phyloP scores from a whole-genome alignment of 148 eudicot species.

The Linanthus parryae region DNA sequence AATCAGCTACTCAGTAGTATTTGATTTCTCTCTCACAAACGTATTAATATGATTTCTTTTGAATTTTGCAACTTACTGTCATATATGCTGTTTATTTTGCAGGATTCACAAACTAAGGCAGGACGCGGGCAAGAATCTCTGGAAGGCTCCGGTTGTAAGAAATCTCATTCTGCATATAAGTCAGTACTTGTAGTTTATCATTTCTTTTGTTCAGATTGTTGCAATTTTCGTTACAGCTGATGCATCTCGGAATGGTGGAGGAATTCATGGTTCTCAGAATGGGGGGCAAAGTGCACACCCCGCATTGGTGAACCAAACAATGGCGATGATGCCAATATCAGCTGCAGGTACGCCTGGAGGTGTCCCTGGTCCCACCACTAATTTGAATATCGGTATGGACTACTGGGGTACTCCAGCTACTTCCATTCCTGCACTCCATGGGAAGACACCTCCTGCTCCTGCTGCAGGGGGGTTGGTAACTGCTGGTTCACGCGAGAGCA shows the following conservation, averaged over 20 bases:
- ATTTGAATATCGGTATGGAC: conserved; percentile 96
- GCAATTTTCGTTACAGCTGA: conserved; percentile 39
- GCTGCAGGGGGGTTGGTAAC: conserved; percentile 65
- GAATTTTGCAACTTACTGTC: no score
- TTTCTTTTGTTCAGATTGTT: conserved; percentile 7
- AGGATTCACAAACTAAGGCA: conserved; percentile 70
- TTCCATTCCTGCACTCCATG: conserved; percentile 57
- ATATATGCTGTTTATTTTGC: conserved; percentile 22
- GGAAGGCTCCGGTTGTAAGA: conserved; percentile 43
- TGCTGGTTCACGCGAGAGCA: conserved; percentile 72
- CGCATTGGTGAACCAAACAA: conserved; percentile 50
- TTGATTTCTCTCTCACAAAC: no score
- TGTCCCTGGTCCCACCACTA: conserved; percentile 82
- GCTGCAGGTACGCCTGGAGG: no score
- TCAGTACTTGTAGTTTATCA: background rate
- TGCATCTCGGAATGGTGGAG: conserved; percentile 68
- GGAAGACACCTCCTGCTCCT: conserved; percentile 60
- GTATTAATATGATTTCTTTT: no score
- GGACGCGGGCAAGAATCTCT: conserved; percentile 55
- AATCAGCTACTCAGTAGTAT: no score
- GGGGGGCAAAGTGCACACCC: conserved; percentile 53
- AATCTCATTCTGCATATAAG: conserved; percentile 10
- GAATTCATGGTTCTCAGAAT: conserved; percentile 54
- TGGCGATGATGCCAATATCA: conserved; percentile 58
- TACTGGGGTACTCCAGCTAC: conserved; percentile 79